Evolutionary conservation across 768 basidiomycete species (phyloP), one percentile per base, ranked within the genome.

Genomic region (Lactarius evosmus): DNA sequence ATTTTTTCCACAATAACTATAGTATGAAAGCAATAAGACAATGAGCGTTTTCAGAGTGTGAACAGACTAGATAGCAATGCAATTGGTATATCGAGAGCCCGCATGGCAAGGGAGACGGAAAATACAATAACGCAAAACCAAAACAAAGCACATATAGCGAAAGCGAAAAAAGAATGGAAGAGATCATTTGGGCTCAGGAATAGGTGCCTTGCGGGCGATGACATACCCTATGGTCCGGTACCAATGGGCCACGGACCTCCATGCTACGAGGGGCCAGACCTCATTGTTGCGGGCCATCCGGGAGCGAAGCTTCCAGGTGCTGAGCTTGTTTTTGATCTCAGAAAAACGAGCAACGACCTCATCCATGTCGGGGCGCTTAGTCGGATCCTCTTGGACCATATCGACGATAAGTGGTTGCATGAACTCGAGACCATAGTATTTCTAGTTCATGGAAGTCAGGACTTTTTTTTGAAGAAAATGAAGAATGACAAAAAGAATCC

Each of bases 341-440:
- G 67, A 50, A 51, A 77, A 77, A 11, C 75, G 72, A 4, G 34
- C 16, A 0, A 72, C 71, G 16, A 77, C 76, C 27, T 73, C 61
- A 27, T 69, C 65, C 41, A 73, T 75, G 0, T 60, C 70, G 0
- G 76, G 77, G 3, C 77, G 72, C 27, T 69, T 71, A 0, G 56
- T n/a, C 0, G 76, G 76, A 33, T 77, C 72, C 1, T 71, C 65
- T 46, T 73, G 70, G 0, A 71, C 64, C 77, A 78, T 78, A 49
- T 75, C 75, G 2, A 46, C 56, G 0, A 75, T 60, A 1, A 78
- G 71, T 0, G 70, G 62, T 12, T 57, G 9, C 64, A 78, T 73
- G 59, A 77, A 76, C 4, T 75, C 74, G 8, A 77, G 56, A 0
- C 73, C 72, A 2, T 33, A 12, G 22, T 63, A 69, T 40, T 49